phyloP scores from a whole-genome alignment of 176 grass and related monocot species.

The Thalia dealbata region DNA sequence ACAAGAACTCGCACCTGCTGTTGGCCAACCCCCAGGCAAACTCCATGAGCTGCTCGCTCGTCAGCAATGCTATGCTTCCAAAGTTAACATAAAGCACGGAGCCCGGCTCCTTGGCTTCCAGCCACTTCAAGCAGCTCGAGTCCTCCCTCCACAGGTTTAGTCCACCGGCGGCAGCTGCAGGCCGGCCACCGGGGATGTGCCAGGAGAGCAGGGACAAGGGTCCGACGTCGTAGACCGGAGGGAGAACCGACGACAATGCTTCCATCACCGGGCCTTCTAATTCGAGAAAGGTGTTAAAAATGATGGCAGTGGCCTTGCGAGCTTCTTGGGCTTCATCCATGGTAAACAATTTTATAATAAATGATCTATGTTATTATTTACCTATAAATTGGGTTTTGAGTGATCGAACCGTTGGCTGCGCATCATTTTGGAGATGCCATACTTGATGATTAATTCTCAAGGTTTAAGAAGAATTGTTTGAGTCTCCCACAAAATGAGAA shows the following conservation, averaged over 20 bases:
- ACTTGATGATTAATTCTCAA: conserved; percentile 19
- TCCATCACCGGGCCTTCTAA: too few relatives aligned
- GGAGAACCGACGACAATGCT: too few relatives aligned
- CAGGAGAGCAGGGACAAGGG: too few relatives aligned
- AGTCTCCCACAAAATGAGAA: conserved; percentile 12
- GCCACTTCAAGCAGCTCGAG: conserved; percentile 37
- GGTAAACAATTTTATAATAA: too few relatives aligned
- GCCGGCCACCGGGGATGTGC: too few relatives aligned
- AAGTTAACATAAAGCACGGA: conserved; percentile 79
- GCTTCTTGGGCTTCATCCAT: too few relatives aligned
- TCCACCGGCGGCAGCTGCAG: too few relatives aligned
- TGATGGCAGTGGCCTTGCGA: too few relatives aligned
- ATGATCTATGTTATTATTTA: too few relatives aligned
- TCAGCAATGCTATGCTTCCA: conserved; percentile 61
- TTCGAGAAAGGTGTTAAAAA: too few relatives aligned
- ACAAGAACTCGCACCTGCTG: conserved; percentile 46
- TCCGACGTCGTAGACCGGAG: too few relatives aligned
- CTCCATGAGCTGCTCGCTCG: conserved; percentile 28
- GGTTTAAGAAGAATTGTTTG: not conserved
- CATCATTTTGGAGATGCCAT: conserved; percentile 22
- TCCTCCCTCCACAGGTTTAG: conserved; percentile 75
- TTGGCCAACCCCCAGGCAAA: conserved; percentile 65
- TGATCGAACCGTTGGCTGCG: conserved; percentile 10
- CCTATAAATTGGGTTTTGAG: too few relatives aligned
- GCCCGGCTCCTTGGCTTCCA: conserved; percentile 25